Evolutionary conservation across 495 filamentous ascomycete species (phyloP).

Genomic region (Cairneyella variabilis): DNA sequence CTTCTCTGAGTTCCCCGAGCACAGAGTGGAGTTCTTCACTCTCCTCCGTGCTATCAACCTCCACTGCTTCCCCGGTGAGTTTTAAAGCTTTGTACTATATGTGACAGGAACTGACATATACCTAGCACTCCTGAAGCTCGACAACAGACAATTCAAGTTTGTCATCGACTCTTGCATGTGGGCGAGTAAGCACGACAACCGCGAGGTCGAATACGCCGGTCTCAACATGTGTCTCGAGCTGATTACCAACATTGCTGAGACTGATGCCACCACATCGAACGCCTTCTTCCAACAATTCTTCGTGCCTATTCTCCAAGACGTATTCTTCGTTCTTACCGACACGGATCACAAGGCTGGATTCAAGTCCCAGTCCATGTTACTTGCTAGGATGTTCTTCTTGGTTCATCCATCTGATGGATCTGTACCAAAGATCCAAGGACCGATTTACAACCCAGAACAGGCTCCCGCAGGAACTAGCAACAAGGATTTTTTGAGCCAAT

Average conservation of each 20-base stretch:
- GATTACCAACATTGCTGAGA: constrained; percentile 95
- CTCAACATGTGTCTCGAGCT: constrained; percentile 98
- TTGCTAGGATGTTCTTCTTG: constrained; percentile 95
- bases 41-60: constrained; percentile 92
- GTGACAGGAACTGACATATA: constrained; percentile 12
- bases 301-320: constrained; percentile 90
- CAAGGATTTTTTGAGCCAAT: constrained; percentile 82
- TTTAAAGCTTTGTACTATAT: background rate
- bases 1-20: constrained; percentile 98
- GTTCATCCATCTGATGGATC: constrained; percentile 58
- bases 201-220: constrained; percentile 95
- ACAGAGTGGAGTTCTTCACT: constrained; percentile 98
- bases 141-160: constrained; percentile 95
- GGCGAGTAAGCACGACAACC: constrained; percentile 99
- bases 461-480: constrained; percentile 79
- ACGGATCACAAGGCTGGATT: constrained; percentile 98
- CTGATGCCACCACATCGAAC: constrained; percentile 77
- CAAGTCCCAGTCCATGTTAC: constrained; percentile 89
- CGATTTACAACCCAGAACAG: constrained; percentile 79
- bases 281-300: constrained; percentile 98
- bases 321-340: constrained; percentile 97
- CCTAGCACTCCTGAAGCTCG: constrained; percentile 79
- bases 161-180: constrained; percentile 99
- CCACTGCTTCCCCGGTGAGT: constrained; percentile 76
- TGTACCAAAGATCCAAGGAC: constrained; percentile 81